Percentiles rank a stretch among this genome's conserved stretches.
Evolutionary conservation across 1,139 yeast genomes (phyloP).

Genomic region (Blastobotrys malaysiensis): DNA sequence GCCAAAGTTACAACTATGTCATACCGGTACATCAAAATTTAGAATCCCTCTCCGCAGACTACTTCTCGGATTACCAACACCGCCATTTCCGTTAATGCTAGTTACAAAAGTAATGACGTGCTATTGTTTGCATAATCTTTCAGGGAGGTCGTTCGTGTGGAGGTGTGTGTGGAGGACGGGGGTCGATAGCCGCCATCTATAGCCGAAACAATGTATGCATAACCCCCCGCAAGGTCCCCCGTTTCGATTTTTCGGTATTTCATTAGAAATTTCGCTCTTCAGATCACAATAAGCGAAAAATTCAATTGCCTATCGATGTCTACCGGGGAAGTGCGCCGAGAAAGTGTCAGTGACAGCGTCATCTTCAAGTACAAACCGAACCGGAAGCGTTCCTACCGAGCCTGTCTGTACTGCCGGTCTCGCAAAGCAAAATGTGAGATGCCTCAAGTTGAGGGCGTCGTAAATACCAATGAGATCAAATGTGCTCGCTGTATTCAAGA

Average conservation of each 20-base stretch:
- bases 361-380: background rate
- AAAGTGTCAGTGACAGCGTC: background rate
- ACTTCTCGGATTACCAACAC: too few species aligned
- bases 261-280: background rate
- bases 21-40: too few species aligned
- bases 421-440: slow-evolving; percentile 15
- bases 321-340: background rate
- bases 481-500: slow-evolving; percentile 16
- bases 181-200: background rate
- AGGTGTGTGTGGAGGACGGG: background rate
- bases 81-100: too few species aligned
- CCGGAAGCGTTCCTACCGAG: slow-evolving; percentile 13
- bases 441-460: slow-evolving; percentile 3
- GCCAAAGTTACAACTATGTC: too few species aligned
- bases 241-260: background rate
- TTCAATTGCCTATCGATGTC: background rate
- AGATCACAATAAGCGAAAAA: background rate
- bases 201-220: background rate
- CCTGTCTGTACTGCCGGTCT: slow-evolving; percentile 15
- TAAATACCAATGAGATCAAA: slow-evolving; percentile 4
- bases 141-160: background rate
- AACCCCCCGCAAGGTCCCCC: background rate
- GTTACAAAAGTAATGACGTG: too few species aligned
- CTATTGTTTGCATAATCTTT: too few species aligned
- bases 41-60: too few species aligned